Evolutionary conservation across 331 rosid genomes (phyloP), one percentile per base, ranked within the genome.

Genomic region (Acacia concinna): DNA sequence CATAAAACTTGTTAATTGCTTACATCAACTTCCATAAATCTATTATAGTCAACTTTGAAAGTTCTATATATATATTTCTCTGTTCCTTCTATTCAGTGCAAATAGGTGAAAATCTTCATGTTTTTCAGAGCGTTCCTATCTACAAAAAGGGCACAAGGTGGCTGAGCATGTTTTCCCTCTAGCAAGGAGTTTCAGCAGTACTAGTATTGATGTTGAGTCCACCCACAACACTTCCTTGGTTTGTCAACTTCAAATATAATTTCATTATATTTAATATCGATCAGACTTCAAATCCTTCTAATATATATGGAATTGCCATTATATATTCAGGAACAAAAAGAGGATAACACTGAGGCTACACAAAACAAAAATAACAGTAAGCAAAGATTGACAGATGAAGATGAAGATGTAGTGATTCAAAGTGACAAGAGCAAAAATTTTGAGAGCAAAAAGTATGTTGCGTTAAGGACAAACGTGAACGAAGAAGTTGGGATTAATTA

Each of bases 101-200:
- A n/a, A n/a, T n/a, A n/a, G n/a, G n/a, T n/a, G n/a, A n/a, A n/a
- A n/a, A n/a, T n/a, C 21, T 17, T 49, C 23, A 4, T 18, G 1
- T 66, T 81, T 74, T 60, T 75, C 90, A 92, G 97, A 94, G 78
- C 93, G 95, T 79, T 87, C 90, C 85, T 87, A 89, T 87, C 86
- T 92, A 60, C 97, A 89, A 75, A 90, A 90, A 89, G 98, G 97
- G 23, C 89, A 85, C 83, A 87, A 82, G 66, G 90, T 94, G 25
- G 97, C 94, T 25, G 97, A 94, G 84, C 94, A 89, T 82, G 96
- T 92, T 81, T 84, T 92, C 46, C 98, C 98, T n/a, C 86, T 94
- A 32, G 98, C 98, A 40, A 89, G 98, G 81, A 92, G 87, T 87
- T 94, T 94, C 88, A 89, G 86, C 82, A 28, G 32, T n/a, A n/a